Percentiles rank a stretch among this genome's conserved stretches.
Conservation (phyloP, 768 basidiomycete species). For the Xerocomellus dryophilus region DNA sequence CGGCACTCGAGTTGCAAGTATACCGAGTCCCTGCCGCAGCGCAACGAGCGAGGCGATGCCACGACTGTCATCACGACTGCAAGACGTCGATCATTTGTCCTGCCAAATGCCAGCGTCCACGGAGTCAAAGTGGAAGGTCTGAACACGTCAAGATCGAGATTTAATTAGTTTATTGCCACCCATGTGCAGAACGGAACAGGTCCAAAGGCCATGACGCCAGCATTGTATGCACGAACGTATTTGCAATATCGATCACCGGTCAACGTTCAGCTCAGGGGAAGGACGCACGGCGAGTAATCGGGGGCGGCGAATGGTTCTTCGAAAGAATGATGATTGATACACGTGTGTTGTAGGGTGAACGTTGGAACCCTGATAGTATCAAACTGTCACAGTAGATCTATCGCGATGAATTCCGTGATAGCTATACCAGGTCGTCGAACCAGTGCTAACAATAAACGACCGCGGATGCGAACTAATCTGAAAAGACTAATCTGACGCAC, state of each 20-base stretch:
- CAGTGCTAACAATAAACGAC: conserved; percentile 8
- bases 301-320: conserved; percentile 2
- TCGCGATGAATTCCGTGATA: background rate
- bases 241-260: conserved; percentile 9
- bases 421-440: conserved; percentile 1
- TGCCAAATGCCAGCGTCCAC: background rate
- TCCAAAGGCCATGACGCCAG: background rate
- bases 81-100: background rate
- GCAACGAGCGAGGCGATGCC: conserved; percentile 1
- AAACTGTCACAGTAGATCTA: background rate
- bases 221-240: background rate
- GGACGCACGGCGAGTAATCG: background rate
- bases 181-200: background rate
- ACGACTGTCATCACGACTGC: background rate
- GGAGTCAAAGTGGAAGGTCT: background rate
- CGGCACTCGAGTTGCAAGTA: background rate
- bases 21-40: background rate
- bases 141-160: conserved; percentile 2
- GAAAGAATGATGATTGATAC: conserved; percentile 5
- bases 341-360: conserved; percentile 15
- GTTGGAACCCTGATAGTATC: conserved; percentile 4
- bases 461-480: background rate
- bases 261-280: background rate
- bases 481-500: background rate
- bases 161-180: background rate